A percentile compares a stretch with the other conserved stretches of the same genome.
phyloP scores from a whole-genome alignment of 2,329 filamentous ascomycete genomes.

The Talaromyces atroroseus region DNA sequence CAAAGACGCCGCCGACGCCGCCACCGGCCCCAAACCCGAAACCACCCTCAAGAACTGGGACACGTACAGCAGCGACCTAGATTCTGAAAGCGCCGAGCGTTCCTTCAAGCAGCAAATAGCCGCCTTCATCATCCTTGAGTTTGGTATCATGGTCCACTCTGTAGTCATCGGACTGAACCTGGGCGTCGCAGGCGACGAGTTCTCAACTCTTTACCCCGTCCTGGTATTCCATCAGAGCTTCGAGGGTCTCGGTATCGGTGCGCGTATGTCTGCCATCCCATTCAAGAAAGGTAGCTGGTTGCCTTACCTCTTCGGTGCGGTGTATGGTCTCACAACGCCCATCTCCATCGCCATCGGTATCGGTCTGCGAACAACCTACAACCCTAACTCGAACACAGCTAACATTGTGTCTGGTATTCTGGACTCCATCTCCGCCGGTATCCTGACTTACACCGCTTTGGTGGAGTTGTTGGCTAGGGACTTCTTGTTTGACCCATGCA shows the following conservation, averaged over 20 bases:
- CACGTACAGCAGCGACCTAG: not conserved
- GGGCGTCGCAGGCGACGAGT: conserved; percentile 54
- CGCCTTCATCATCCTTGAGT: conserved; percentile 48
- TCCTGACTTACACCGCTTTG: conserved; percentile 47
- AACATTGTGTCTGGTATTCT: conserved; percentile 44
- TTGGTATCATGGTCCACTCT: conserved; percentile 59
- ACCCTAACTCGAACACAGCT: conserved; percentile 38
- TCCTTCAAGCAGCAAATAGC: conserved; percentile 35
- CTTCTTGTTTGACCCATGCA: conserved; percentile 46
- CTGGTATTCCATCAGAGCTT: conserved; percentile 61
- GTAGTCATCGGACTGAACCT: conserved; percentile 60
- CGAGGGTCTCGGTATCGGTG: conserved; percentile 58
- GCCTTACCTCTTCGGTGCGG: conserved; percentile 46
- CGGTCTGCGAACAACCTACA: conserved; percentile 41
- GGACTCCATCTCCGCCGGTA: conserved; percentile 45
- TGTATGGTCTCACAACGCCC: conserved; percentile 50
- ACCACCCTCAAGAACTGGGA: not conserved
- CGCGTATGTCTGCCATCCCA: conserved; percentile 54
- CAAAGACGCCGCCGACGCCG: not conserved
- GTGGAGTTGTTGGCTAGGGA: conserved; percentile 48
- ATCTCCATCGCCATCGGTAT: conserved; percentile 47
- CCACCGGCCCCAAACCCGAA: not conserved
- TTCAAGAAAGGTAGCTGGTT: conserved; percentile 43
- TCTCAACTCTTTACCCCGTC: conserved; percentile 54
- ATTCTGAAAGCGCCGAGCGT: conserved; percentile 18